phyloP scores from a whole-genome alignment of 73 alveolate species.

The Durusdinium trenchii region DNA sequence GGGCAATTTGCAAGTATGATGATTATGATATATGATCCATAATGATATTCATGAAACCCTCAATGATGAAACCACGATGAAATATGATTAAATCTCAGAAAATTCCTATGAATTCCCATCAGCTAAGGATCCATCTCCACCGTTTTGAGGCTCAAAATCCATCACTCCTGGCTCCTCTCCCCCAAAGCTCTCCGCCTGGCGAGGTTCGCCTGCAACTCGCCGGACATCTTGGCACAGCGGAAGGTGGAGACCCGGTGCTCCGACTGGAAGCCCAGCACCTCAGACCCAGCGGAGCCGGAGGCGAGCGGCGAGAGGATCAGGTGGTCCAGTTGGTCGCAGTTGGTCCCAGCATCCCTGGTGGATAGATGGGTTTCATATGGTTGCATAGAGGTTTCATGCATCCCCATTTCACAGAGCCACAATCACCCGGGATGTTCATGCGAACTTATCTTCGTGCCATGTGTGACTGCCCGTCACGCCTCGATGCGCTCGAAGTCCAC shows the following conservation, averaged over 20 bases:
- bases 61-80: background rate
- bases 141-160: background rate
- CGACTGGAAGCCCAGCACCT: slow-evolving; percentile 96
- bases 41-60: background rate
- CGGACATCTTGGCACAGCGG: slow-evolving; percentile 97
- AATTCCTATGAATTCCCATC: background rate
- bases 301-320: no score
- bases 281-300: no score
- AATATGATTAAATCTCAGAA: background rate
- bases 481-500: slow-evolving; percentile 97
- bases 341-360: no score
- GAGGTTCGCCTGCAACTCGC: slow-evolving; percentile 96
- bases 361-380: no score
- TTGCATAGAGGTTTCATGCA: no score
- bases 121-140: background rate
- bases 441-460: background rate
- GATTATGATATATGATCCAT: background rate
- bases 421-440: no score
- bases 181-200: slow-evolving; percentile 67
- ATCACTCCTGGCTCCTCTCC: background rate
- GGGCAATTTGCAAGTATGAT: background rate
- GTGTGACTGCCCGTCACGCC: background rate
- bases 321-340: no score
- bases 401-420: no score
- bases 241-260: slow-evolving; percentile 97